Base-by-base conservation (phyloP, 805 yeast genomes). In the Saccharomyces kudriavzevii region DNA sequence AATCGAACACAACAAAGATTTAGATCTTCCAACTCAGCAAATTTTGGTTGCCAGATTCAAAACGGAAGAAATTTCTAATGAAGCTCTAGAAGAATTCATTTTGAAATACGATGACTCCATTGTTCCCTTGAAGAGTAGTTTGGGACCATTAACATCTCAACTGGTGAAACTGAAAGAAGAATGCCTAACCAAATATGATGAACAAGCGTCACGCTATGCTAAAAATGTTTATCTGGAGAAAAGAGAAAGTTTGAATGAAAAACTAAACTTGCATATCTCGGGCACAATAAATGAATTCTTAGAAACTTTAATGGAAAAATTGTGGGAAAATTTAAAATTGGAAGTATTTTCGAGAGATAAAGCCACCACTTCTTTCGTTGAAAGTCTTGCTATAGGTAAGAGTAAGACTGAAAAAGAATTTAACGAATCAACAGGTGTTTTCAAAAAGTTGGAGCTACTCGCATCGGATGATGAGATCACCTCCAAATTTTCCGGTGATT, bases 11-110 rank as follows among this genome's bases (percentile, higher is more conserved):
- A 94, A 94, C 72, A 91, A 89, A 70, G 99, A 94, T 67, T 79
- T 94, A 58, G 99, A 94, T 71, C 77, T 94, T 59, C 99, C 99
- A 27, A 91, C 98, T 1, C 99, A 94, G 66, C 99, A 94, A 69
- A 87, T 89, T 30, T 75, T 94, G 55, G 98, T 94, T 25, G 96
- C 99, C 6, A 81, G 94, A 62, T 92, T 89, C 72, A 83, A 96
- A 64, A 92, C 98, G 68, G 96, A 90, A 64, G 98, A 94, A 69
- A 87, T 94, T 49, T 78, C 85, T 24, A 71, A 75, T 46, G 76
- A 75, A 49, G 77, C 83, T 2, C 79, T 76, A 62, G 71, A 73
- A 17, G 69, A 70, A 17, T 81, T 81, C 60, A 72, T 71, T 30
- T 55, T 56, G 0, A 69, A 67, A 6, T 75, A 77, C 40, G 54